phyloP scores from a whole-genome alignment of 2,329 filamentous ascomycete species.

The Claviceps pazoutovae region DNA sequence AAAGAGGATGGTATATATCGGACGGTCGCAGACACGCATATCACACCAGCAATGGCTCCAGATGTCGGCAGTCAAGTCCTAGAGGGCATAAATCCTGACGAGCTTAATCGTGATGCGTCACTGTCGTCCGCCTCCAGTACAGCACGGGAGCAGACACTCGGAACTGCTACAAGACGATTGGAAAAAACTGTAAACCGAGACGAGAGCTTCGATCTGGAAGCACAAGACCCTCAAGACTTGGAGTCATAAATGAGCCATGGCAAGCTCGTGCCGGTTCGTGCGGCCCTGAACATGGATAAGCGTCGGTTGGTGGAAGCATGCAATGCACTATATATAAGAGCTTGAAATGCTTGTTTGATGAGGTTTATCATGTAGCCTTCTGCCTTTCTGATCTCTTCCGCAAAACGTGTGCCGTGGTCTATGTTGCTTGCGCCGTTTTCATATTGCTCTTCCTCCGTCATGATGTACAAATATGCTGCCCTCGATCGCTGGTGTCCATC shows the following conservation, averaged over 20 bases:
- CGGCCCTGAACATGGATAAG: not conserved
- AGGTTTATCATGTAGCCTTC: slow-evolving; percentile 1
- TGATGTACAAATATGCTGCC: slow-evolving; percentile 13
- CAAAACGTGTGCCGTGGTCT: slow-evolving; percentile 5
- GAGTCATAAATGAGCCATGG: not conserved
- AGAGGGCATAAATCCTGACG: not conserved
- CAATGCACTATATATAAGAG: slow-evolving; percentile 1
- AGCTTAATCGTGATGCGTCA: slow-evolving; percentile 3
- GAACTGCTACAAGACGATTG: slow-evolving; percentile 8
- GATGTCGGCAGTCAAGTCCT: not conserved
- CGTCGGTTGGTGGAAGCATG: not conserved
- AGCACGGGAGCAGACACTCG: slow-evolving; percentile 11
- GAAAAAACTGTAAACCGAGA: slow-evolving; percentile 3
- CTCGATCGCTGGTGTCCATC: slow-evolving; percentile 1
- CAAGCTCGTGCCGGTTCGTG: not conserved
- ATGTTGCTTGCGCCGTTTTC: slow-evolving; percentile 7
- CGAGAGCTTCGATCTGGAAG: slow-evolving; percentile 7
- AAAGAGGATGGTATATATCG: not conserved
- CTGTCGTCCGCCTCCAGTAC: slow-evolving; percentile 12
- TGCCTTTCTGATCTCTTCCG: not conserved
- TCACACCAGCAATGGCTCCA: not conserved
- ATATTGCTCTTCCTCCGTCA: slow-evolving; percentile 11
- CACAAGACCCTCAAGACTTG: slow-evolving; percentile 7
- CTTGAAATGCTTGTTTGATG: not conserved
- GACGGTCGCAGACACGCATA: not conserved